Base-by-base conservation (phyloP, 2,329 filamentous ascomycete species). In the Magnaporthiopsis rhizophila region DNA sequence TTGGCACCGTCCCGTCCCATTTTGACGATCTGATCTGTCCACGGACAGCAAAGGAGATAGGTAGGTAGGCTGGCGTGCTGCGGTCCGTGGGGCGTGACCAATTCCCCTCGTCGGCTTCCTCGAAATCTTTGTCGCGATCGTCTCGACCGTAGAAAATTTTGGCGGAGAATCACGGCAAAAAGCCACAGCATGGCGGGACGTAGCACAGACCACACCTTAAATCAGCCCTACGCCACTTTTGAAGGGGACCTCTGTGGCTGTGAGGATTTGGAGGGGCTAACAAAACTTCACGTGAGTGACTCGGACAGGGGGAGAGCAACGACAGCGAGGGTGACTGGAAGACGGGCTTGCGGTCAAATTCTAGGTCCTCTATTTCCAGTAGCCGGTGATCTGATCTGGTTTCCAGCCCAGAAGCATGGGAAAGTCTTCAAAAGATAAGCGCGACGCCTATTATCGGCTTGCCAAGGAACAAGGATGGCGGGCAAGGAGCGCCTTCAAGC, bases 401-500 rank as follows among this genome's bases (percentile, higher is more conserved):
- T 11, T 15, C 26, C 45, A n/a, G 30, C 18, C 2, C n/a, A 53
- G 32, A 59, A 65, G 15, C 24, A 77, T 97, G 93, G 93, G 93
- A 1, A 98, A 98, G 76, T 97, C 95, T 1, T 98, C 94, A 61
- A 99, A 99, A 77, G 95, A 99, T 74, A 99, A 99, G 79, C 90
- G 95, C 63, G 95, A 99, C 76, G 93, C 93, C 59, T 99, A 99
- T 79, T 99, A 99, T 74, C 87, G 95, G 64, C 89, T 99, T 11
- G 95, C 95, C 24, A 99, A 99, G 79, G 95, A 99, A 77, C 95
- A 99, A 81, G 96, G 96, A 68, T 99, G 95, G 94, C 90, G 95
- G 50, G 95, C 95, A 34, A 86, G 95, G 65, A 97, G 92, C 69
- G 95, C 95, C 11, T 99, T 97, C 81, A 99, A 99, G 78, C 86